phyloP scores from a whole-genome alignment of 495 filamentous ascomycete genomes.

The Rhypophila decipiens region DNA sequence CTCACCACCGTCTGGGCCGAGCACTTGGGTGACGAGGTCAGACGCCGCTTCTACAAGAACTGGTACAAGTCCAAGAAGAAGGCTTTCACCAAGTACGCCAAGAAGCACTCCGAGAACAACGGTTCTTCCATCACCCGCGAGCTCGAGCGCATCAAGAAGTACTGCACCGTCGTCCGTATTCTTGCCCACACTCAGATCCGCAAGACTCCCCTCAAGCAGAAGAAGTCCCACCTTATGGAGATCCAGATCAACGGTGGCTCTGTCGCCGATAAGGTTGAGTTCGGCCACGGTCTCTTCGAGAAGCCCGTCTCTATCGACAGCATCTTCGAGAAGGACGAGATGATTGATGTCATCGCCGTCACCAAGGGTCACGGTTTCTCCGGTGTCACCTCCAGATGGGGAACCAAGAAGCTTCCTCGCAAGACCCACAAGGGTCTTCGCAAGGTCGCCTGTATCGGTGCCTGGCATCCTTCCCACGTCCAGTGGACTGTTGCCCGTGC shows the following conservation, averaged over 20 bases:
- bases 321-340: slow-evolving; percentile 99
- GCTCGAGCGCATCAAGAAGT: slow-evolving; percentile 99
- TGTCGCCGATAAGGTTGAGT: slow-evolving; percentile 91
- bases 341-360: slow-evolving; percentile 99
- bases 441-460: slow-evolving; percentile 99
- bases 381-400: slow-evolving; percentile 97
- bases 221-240: slow-evolving; percentile 99
- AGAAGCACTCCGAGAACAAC: slow-evolving; percentile 93
- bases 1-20: slow-evolving; percentile 99
- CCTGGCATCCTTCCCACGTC: slow-evolving; percentile 99
- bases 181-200: slow-evolving; percentile 99
- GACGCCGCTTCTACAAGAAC: slow-evolving; percentile 99
- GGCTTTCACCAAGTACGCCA: slow-evolving; percentile 99
- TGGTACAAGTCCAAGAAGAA: slow-evolving; percentile 99
- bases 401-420: slow-evolving; percentile 99
- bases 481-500: slow-evolving; percentile 99
- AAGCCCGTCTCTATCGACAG: slow-evolving; percentile 86
- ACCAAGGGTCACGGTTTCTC: slow-evolving; percentile 99
- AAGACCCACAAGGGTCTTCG: slow-evolving; percentile 99
- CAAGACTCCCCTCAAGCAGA: slow-evolving; percentile 99
- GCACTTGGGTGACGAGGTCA: slow-evolving; percentile 96
- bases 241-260: slow-evolving; percentile 99
- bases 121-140: slow-evolving; percentile 88
- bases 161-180: slow-evolving; percentile 99
- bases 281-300: slow-evolving; percentile 92